Evolutionary conservation across 2,329 filamentous ascomycete species (phyloP).

Genomic region (Colletotrichum liaoningense): DNA sequence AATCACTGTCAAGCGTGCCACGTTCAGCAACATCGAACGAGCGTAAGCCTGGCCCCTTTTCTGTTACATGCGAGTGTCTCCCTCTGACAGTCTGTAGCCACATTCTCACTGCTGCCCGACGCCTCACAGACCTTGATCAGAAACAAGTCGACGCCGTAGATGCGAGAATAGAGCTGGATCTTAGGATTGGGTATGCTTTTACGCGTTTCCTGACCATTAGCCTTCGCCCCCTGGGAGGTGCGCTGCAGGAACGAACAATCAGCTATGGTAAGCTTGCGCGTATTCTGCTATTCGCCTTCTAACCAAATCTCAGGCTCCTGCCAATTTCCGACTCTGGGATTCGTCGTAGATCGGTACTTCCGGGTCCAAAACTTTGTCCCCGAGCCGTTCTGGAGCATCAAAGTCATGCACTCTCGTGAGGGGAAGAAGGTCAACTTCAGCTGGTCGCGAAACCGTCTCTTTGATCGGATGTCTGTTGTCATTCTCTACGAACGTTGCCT

Average conservation of each 20-base stretch:
- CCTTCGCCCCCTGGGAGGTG: constrained; percentile 77
- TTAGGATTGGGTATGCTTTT: constrained; percentile 92
- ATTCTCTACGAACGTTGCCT: constrained; percentile 91
- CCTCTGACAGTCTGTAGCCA: constrained; percentile 66
- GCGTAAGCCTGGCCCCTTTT: constrained; percentile 65
- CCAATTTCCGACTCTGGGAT: constrained; percentile 96
- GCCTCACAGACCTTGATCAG: constrained; percentile 83
- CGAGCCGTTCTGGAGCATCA: constrained; percentile 94
- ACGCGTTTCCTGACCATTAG: constrained; percentile 87
- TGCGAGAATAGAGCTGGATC: constrained; percentile 90
- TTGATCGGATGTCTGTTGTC: constrained; percentile 84
- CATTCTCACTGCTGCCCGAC: constrained; percentile 83
- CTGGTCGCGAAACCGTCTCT: constrained; percentile 86
- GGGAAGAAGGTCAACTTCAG: constrained; percentile 83
- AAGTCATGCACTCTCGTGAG: constrained; percentile 81
- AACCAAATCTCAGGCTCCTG: constrained; percentile 74
- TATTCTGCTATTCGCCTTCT: constrained; percentile 28
- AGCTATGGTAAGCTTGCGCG: constrained; percentile 76
- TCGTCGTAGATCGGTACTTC: constrained; percentile 96
- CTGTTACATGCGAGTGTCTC: not conserved
- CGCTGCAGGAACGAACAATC: constrained; percentile 73
- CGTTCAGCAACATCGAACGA: constrained; percentile 95
- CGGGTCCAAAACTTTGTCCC: constrained; percentile 93
- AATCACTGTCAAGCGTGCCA: constrained; percentile 86
- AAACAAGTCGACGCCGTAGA: constrained; percentile 88